Evolutionary conservation across 331 rosid genomes (phyloP).

Genomic region (Quercus lobata): DNA sequence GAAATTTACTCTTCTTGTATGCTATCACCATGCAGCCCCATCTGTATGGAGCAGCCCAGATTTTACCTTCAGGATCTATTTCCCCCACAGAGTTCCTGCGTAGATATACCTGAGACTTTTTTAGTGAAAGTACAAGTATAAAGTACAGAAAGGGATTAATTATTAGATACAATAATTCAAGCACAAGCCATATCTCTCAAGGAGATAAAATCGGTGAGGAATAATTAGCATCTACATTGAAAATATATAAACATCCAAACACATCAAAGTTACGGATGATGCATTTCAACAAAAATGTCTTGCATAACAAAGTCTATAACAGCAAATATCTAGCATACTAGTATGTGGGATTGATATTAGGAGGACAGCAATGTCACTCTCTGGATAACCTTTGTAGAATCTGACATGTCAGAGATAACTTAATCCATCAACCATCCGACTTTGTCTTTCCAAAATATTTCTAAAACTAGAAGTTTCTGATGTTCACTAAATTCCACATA

Average conservation of each 20-base stretch:
- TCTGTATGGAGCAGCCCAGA: conserved; percentile 90
- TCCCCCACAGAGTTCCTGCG: conserved; percentile 82
- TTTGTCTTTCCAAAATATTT: too few species aligned
- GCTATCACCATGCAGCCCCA: conserved; percentile 97
- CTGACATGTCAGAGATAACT: neutral
- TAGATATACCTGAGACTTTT: conserved; percentile 64
- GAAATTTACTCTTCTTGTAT: conserved; percentile 76
- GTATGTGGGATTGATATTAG: neutral
- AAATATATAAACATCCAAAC: neutral
- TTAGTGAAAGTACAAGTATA: conserved; percentile 23
- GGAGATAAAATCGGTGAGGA: neutral
- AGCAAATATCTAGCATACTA: neutral
- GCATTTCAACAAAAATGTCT: neutral
- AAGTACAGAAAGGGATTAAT: neutral
- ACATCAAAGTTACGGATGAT: neutral
- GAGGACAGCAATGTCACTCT: neutral
- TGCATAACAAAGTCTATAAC: neutral
- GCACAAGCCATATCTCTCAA: neutral
- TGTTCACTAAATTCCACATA: neutral
- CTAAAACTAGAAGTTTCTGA: neutral
- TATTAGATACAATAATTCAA: neutral
- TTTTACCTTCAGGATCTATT: conserved; percentile 67
- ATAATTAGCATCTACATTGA: neutral
- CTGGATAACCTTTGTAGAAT: neutral
- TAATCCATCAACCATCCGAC: neutral